Evolutionary conservation across 2,329 filamentous ascomycete genomes (phyloP).

Genomic region (Emergomyces pasteurianus): DNA sequence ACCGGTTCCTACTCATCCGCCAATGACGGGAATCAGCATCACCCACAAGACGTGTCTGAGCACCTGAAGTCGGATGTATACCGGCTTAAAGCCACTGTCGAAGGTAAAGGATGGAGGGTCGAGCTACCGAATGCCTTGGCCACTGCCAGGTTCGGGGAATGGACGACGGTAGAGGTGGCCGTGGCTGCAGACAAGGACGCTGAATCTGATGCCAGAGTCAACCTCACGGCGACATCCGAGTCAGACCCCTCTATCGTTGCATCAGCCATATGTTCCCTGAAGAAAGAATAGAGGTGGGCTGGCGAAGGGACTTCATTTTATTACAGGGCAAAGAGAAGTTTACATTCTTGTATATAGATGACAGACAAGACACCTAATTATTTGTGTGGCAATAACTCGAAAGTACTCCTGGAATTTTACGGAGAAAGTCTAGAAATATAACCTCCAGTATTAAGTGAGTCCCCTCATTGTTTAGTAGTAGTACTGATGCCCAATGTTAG

Average conservation of each 20-base stretch:
- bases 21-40: slow-evolving; percentile 1
- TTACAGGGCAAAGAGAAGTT: background rate
- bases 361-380: background rate
- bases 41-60: slow-evolving; percentile 8
- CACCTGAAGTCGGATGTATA: slow-evolving; percentile 12
- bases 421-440: background rate
- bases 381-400: background rate
- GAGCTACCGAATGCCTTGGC: slow-evolving; percentile 11
- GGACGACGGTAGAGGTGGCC: slow-evolving; percentile 8
- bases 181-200: slow-evolving; percentile 8
- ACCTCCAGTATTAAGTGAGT: too few species aligned
- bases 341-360: background rate
- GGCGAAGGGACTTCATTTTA: background rate
- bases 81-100: slow-evolving; percentile 9
- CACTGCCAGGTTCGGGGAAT: slow-evolving; percentile 6
- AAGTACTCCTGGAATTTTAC: background rate
- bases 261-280: slow-evolving; percentile 6
- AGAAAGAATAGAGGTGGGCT: slow-evolving; percentile 2
- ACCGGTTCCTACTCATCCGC: slow-evolving; percentile 6
- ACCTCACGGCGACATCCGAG: slow-evolving; percentile 10
- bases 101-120: slow-evolving; percentile 10
- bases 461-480: too few species aligned
- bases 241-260: slow-evolving; percentile 6
- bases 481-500: background rate
- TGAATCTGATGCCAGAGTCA: background rate